Percentiles rank a stretch among this genome's conserved stretches.
Evolutionary conservation across 495 filamentous ascomycete genomes (phyloP).

Genomic region (Massariosphaeria phaeospora): DNA sequence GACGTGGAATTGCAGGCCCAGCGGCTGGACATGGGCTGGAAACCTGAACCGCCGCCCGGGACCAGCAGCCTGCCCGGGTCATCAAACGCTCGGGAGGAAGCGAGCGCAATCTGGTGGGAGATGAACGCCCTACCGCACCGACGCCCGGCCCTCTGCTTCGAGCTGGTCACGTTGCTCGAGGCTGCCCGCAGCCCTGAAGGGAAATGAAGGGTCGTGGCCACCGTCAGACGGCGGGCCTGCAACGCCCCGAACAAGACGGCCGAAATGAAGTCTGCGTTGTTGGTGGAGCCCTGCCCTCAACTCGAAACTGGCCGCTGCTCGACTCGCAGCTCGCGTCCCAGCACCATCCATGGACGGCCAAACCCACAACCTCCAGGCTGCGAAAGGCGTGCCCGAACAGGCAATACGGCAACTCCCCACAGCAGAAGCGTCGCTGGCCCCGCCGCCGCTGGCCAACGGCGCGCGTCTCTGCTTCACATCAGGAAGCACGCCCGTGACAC

Average conservation of each 20-base stretch:
- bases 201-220: slow-evolving; percentile 32
- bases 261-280: slow-evolving; percentile 31
- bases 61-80: slow-evolving; percentile 30
- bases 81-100: slow-evolving; percentile 34
- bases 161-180: slow-evolving; percentile 6
- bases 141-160: slow-evolving; percentile 12
- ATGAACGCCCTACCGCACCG: slow-evolving; percentile 30
- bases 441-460: slow-evolving; percentile 18
- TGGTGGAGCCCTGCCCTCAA: slow-evolving; percentile 31
- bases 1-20: slow-evolving; percentile 28
- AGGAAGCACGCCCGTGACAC: slow-evolving; percentile 6
- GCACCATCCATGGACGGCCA: not conserved
- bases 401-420: slow-evolving; percentile 14
- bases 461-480: too few species aligned
- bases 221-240: slow-evolving; percentile 22
- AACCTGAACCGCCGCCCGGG: slow-evolving; percentile 8
- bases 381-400: slow-evolving; percentile 14
- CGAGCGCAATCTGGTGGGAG: slow-evolving; percentile 28
- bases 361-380: not conserved
- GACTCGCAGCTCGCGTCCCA: not conserved
- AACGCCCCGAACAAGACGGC: slow-evolving; percentile 21
- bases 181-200: not conserved
- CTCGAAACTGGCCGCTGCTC: slow-evolving; percentile 14
- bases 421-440: not conserved
- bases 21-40: slow-evolving; percentile 13